phyloP scores from a whole-genome alignment of 1,139 yeast species.

The Wickerhamomyces sp. region DNA sequence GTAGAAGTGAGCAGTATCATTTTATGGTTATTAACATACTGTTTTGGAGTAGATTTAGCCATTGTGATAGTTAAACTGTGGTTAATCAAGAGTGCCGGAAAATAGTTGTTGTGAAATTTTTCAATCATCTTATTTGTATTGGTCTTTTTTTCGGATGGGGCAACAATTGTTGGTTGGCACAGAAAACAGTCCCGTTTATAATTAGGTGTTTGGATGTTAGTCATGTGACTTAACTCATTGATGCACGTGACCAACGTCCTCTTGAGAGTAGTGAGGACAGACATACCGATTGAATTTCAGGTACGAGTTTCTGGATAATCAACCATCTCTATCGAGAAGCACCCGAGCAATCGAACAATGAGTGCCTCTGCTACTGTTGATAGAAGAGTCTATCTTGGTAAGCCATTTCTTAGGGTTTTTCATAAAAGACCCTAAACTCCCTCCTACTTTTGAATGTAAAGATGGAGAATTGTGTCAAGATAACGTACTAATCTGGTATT shows the following conservation, averaged over 20 bases:
- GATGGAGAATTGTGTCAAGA: too few relatives aligned
- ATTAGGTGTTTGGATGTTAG: background rate
- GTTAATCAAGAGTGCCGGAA: background rate
- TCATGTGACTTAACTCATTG: background rate
- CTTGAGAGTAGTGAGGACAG: too few relatives aligned
- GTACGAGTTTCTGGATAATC: too few relatives aligned
- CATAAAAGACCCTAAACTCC: background rate
- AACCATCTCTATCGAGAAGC: too few relatives aligned
- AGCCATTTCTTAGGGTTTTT: constrained; percentile 3
- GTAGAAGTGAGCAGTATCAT: too few relatives aligned
- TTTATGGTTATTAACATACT: constrained; percentile 22
- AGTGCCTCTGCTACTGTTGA: constrained; percentile 18
- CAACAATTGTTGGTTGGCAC: background rate
- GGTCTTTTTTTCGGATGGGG: background rate
- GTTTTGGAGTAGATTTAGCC: constrained; percentile 30
- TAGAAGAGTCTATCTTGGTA: constrained; percentile 21
- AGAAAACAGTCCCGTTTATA: background rate
- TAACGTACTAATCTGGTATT: too few relatives aligned
- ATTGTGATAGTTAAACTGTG: constrained; percentile 13
- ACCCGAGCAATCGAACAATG: constrained; percentile 6
- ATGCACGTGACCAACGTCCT: background rate
- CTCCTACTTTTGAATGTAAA: too few relatives aligned
- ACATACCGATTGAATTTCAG: too few relatives aligned
- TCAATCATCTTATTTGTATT: background rate
- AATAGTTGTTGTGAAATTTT: background rate